Base-by-base conservation (phyloP, 2,329 filamentous ascomycete species). In the Whalleya microplaca region DNA sequence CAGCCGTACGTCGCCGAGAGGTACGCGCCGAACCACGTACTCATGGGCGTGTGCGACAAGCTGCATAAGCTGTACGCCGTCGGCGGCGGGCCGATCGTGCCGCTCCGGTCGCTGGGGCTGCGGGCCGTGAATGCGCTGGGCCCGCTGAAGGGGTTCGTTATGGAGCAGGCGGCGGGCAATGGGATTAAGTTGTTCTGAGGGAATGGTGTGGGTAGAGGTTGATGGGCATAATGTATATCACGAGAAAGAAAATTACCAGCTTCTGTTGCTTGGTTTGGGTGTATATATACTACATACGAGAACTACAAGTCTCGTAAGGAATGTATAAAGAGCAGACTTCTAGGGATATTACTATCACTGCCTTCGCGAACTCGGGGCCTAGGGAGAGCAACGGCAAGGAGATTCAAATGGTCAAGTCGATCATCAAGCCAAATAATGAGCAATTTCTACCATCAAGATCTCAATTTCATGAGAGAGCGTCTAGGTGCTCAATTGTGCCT, bases 31-130 rank as follows among this genome's bases (percentile, higher is more conserved):
- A 98, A 98, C 73, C 90, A 89, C 62, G 81, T 88, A 58, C 82
- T 96, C 72, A 80, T 93, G 51, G 93, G 86, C 53, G 89, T 89
- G 45, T 91, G 87, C 63, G 94, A 98, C 76, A 94, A 97, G 76
- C 78, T 98, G 65, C 92, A 97, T 74, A 96, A 94, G 77, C 76
- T 97, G 43, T 98, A 96, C 74, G 89, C 88, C n/a, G 85, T 91
- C 0, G 86, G 86, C 20, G 87, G 84, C 58, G 91, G 91, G 0
- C 92, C 92, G 1, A 75, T 98, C 32, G 90, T 96, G 18, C 88
- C 89, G 65, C 78, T 93, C 48, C 83, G 94, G 59, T 93, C 90
- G 51, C 69, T 92, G 45, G 94, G 94, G 0, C 73, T 98, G 59
- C 84, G 80, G 59, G 84, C 89, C 7, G 89, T 97, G 59, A 88